These are phyloP conservation scores for Blastobotrys persicus DNA, from an alignment of 1,139 yeast species.

Conservation along the genomic window DNA sequence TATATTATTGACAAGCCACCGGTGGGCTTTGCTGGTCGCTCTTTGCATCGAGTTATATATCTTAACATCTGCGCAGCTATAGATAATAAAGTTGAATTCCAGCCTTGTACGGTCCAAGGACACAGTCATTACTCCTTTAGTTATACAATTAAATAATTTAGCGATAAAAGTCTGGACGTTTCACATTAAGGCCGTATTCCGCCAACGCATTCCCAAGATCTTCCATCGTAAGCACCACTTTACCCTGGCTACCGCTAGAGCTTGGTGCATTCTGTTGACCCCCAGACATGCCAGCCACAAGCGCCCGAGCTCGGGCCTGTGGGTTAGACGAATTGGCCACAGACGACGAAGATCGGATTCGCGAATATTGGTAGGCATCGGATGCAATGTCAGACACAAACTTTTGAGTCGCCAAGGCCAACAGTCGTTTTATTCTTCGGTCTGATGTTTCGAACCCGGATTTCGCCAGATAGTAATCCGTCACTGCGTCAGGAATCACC, in stretches of 20 bases:
- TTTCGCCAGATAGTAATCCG: constrained; percentile 85
- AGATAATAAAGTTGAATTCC: too few species aligned
- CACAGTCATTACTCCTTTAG: background rate
- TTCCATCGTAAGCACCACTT: constrained; percentile 81
- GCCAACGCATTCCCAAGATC: constrained; percentile 82
- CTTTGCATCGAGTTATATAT: too few species aligned
- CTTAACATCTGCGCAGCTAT: too few species aligned
- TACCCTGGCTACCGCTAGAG: constrained; percentile 55
- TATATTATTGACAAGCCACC: background rate
- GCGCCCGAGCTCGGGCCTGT: constrained; percentile 78
- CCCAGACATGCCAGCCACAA: constrained; percentile 56
- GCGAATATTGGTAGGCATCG: constrained; percentile 92
- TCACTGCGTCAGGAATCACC: constrained; percentile 96
- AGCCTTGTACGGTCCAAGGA: background rate
- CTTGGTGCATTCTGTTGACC: constrained; percentile 33
- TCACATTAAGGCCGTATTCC: constrained; percentile 89
- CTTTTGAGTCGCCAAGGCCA: constrained; percentile 94
- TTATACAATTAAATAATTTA: constrained; percentile 28
- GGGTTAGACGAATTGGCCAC: constrained; percentile 84
- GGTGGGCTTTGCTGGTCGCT: too few species aligned
- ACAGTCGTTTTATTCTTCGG: constrained; percentile 71
- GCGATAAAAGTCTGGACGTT: constrained; percentile 91
- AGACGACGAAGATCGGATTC: constrained; percentile 81
- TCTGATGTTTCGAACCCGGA: constrained; percentile 87
- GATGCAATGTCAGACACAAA: constrained; percentile 92